These are phyloP conservation scores for Nakazawaea pomicola DNA, from an alignment of 805 yeast species.

Conservation along the genomic window DNA sequence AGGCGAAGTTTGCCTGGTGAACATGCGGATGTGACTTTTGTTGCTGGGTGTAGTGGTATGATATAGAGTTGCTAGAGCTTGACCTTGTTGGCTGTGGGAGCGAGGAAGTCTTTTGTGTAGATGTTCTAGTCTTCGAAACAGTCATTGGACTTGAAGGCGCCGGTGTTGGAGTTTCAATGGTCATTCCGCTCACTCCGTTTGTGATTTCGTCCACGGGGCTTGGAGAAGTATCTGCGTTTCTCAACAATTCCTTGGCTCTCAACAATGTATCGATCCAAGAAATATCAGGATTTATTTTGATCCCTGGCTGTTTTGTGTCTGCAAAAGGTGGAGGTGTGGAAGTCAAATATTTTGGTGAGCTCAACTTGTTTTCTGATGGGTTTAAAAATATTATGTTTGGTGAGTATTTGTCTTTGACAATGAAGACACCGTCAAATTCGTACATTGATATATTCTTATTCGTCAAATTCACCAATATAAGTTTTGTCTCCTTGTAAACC, in stretches of 20 bases:
- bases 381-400: conserved; percentile 10
- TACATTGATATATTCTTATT: conserved; percentile 65
- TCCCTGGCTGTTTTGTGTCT: conserved; percentile 16
- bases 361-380: conserved; percentile 39
- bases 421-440: conserved; percentile 50
- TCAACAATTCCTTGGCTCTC: conserved; percentile 56
- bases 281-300: conserved; percentile 41
- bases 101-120: not conserved
- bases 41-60: conserved; percentile 12
- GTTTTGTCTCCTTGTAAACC: conserved; percentile 11
- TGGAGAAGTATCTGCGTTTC: conserved; percentile 13
- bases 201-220: conserved; percentile 1
- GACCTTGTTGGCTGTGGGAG: conserved; percentile 4
- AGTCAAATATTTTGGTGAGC: conserved; percentile 58
- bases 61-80: conserved; percentile 5
- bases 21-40: conserved; percentile 11
- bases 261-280: conserved; percentile 71
- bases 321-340: conserved; percentile 40
- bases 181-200: not conserved
- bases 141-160: no score
- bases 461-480: conserved; percentile 37
- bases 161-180: no score
- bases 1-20: conserved; percentile 11
- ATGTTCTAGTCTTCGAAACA: no score
- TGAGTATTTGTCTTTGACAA: conserved; percentile 32